Conservation (phyloP, 306 rosid species). For the Corylus avellana region DNA sequence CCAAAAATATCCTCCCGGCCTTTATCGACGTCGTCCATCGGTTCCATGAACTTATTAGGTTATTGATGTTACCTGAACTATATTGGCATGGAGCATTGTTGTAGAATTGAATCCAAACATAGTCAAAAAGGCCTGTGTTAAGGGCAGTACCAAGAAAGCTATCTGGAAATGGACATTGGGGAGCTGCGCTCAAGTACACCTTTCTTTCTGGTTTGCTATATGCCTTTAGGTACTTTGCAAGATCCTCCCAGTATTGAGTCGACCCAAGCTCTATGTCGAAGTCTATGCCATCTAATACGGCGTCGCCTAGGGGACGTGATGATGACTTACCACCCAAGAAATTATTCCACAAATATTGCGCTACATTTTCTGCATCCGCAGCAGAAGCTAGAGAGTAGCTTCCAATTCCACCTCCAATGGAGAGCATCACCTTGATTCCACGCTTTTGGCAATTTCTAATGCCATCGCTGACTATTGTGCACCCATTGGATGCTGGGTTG, state of each 20-base stretch:
- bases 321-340: constrained; percentile 71
- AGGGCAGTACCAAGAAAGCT: constrained; percentile 47
- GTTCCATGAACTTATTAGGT: constrained; percentile 59
- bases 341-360: constrained; percentile 53
- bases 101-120: constrained; percentile 50
- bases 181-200: constrained; percentile 68
- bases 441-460: constrained; percentile 55
- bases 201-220: constrained; percentile 18
- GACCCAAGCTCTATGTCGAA: constrained; percentile 74
- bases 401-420: constrained; percentile 67
- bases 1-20: constrained; percentile 45
- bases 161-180: constrained; percentile 85
- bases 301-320: constrained; percentile 61
- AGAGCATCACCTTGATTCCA: constrained; percentile 63
- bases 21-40: constrained; percentile 47
- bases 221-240: constrained; percentile 45
- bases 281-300: constrained; percentile 72
- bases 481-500: constrained; percentile 45
- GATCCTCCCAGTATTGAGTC: constrained; percentile 34
- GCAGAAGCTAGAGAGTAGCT: constrained; percentile 56
- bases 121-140: constrained; percentile 56
- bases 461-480: constrained; percentile 38
- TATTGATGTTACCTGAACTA: constrained; percentile 43
- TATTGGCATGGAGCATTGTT: constrained; percentile 46
- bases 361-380: constrained; percentile 49